Base-by-base conservation (phyloP, 768 basidiomycete species). In the Collybiopsis luxurians region DNA sequence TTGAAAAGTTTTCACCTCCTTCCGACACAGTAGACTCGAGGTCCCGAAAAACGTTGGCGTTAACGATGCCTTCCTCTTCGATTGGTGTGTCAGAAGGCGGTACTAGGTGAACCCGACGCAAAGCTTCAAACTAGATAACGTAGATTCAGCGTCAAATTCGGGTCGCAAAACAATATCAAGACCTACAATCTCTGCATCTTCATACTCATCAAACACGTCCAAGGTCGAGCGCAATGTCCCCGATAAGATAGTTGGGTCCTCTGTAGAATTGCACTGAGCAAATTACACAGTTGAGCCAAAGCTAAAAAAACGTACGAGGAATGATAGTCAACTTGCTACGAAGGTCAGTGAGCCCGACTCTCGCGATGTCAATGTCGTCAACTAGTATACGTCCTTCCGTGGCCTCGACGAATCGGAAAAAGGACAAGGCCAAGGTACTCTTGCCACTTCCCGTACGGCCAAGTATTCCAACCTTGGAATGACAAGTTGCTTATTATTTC, bases 391-490 rank as follows among this genome's bases (percentile, higher is more conserved):
- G 76, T 5, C 92, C 92, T 62, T 86, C 78, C 0, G 83, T 84
- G 1, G 92, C 85, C 65, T 95, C 92, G n/a, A 95, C 91, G 66
- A 93, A 91, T 23, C 90, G 82, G 83, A 95, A 93, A 73, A 94
- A 90, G 7, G 88, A 89, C 12, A 94, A 75, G 0, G 91, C 91
- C 12, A 90, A 76, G 1, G 90, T 92, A 62, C 87, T 89, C 73
- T 92, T 92, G 31, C 90, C 90, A 7, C 84, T 85, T 17, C 85
- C 86, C 0, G 87, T 89, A 57, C 87, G 75, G 44, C 87, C 89
- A 1, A 89, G 73, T 55, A 89, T 85, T 21, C 89, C 89, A 53
- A 90, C 67, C 31, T 34, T n/a, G n/a, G n/a, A n/a, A n/a, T n/a
- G 31, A 34, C 13, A 34, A 5, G 31, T 34, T 13, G 31, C n/a